Evolutionary conservation across 2,329 filamentous ascomycete species (phyloP), one percentile per base, ranked within the genome.

Genomic region (Clarireedia homoeocarpa): DNA sequence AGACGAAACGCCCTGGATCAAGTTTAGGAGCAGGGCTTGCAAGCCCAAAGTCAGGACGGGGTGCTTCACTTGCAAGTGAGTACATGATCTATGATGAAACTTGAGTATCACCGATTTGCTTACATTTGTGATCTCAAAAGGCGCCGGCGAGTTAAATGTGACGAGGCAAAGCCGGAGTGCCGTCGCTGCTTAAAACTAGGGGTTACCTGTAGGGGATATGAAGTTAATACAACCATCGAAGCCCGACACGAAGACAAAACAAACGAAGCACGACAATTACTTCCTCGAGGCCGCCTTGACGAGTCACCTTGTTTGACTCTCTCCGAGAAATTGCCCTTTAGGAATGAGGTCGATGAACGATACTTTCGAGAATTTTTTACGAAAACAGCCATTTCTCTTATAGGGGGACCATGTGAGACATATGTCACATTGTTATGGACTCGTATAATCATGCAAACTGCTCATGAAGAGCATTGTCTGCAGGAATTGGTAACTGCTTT

Each of bases 401-500:
- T 0, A 80, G 83, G 24, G 84, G 48, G 52, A 27, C 34, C 24
- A 23, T 26, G 51, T 47, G 40, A 44, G 23, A 81, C 64, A 85
- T 85, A 59, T 79, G 83, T 64, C 15, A 77, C 76, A 23, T 72
- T 75, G 1, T 85, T 86, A 64, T 86, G 83, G 83, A 80, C 76
- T 1, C 74, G 75, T 42, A 75, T 77, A 15, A 81, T 86, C 5
- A 67, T 85, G n/a, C 79, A 81, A 60, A 80, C 82, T 65, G 84
- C 81, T 52, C 79, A 85, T 57, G 72, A 74, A 2, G 79, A 84
- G 62, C 70, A 75, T 7, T 74, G 82, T 45, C 80, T 86, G 57
- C 78, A 79, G 12, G 80, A 85, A 64, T 80, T 82, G 17, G 80
- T 85, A n/a, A 75, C 85, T 23, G 83, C 83, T 4, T 72, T 86